phyloP scores from a whole-genome alignment of 495 filamentous ascomycete species.

The Neurospora sp. region DNA sequence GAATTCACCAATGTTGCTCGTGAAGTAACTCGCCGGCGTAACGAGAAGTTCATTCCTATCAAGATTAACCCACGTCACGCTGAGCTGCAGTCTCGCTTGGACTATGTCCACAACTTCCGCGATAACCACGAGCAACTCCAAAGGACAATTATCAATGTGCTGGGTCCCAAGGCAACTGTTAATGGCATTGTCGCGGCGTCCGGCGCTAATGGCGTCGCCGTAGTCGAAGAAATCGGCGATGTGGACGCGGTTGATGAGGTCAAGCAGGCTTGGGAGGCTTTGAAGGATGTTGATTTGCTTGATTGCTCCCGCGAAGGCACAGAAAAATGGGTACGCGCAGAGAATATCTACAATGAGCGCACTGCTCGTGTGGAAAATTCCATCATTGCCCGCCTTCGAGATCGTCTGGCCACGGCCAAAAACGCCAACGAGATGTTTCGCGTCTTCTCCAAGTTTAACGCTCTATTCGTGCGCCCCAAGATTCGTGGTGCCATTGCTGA shows the following conservation, averaged over 20 bases:
- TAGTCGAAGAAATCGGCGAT: conserved; percentile 90
- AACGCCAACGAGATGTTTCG: conserved; percentile 99
- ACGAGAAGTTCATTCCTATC: conserved; percentile 97
- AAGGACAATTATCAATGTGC: conserved; percentile 86
- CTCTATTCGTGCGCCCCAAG: conserved; percentile 92
- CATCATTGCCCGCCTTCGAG: conserved; percentile 88
- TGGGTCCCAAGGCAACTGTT: conserved; percentile 59
- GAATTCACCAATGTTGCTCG: conserved; percentile 96
- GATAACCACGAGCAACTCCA: conserved; percentile 96
- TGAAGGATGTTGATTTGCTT: conserved; percentile 89
- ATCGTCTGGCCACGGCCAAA: conserved; percentile 89
- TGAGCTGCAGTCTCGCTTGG: conserved; percentile 77
- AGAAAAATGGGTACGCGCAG: conserved; percentile 79
- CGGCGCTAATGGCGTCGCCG: conserved; percentile 50
- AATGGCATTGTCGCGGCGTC: conserved; percentile 39
- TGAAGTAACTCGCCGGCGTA: conserved; percentile 79
- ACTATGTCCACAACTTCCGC: conserved; percentile 88
- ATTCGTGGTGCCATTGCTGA: conserved; percentile 95
- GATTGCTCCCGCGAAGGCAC: conserved; percentile 87
- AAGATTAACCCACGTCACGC: conserved; percentile 79
- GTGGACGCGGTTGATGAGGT: conserved; percentile 98
- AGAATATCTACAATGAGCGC: conserved; percentile 91
- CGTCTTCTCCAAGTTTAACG: conserved; percentile 99
- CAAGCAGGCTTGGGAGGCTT: conserved; percentile 78
- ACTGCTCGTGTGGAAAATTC: conserved; percentile 96